Conservation (phyloP, 2,329 filamentous ascomycete genomes). For the Orbilia ellipsospora region DNA sequence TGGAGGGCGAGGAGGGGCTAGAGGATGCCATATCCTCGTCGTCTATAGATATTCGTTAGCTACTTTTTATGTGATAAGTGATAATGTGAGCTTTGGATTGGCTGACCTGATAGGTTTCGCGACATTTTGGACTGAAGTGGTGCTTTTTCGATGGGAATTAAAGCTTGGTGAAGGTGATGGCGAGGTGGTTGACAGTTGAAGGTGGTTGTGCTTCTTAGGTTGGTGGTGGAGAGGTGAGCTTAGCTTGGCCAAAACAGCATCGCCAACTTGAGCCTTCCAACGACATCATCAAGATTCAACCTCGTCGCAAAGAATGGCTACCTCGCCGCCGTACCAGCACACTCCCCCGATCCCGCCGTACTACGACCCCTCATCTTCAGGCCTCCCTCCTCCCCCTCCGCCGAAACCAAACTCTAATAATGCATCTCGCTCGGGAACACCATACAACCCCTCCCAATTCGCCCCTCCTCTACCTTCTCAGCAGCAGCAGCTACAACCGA, state of each 20-base stretch:
- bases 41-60: constrained; percentile 17
- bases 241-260: constrained; percentile 1
- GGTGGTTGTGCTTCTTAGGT: not conserved
- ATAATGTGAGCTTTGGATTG: not conserved
- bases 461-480: constrained; percentile 63
- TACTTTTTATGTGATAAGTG: not conserved
- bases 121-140: constrained; percentile 27
- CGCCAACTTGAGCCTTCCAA: not conserved
- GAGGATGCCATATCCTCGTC: constrained; percentile 55
- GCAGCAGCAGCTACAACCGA: constrained; percentile 59
- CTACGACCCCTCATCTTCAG: constrained; percentile 44
- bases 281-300: constrained; percentile 15
- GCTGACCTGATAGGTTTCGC: constrained; percentile 44
- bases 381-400: constrained; percentile 73
- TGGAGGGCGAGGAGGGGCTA: constrained; percentile 49
- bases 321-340: constrained; percentile 35
- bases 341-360: constrained; percentile 55
- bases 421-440: constrained; percentile 72
- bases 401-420: constrained; percentile 79
- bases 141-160: not conserved
- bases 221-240: constrained; percentile 13
- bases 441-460: constrained; percentile 65
- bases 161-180: not conserved
- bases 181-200: not conserved
- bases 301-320: constrained; percentile 23